Percentiles rank a stretch among this genome's conserved stretches.
phyloP scores from a whole-genome alignment of 2,329 filamentous ascomycete species.

The Alternaria sp. region DNA sequence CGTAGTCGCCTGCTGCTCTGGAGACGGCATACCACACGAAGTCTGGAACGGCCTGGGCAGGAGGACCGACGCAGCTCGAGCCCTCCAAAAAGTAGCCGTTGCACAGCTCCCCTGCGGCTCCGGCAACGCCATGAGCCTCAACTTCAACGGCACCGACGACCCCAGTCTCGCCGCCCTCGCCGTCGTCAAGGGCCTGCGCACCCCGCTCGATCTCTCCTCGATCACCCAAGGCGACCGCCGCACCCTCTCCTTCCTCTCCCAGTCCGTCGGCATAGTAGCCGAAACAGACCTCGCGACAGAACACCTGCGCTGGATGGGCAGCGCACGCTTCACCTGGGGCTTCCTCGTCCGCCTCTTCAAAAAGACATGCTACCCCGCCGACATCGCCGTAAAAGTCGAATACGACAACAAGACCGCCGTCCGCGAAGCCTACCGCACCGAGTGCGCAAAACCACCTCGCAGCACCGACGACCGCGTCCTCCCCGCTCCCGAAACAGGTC shows the following conservation, averaged over 20 bases:
- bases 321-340: slow-evolving; percentile 82
- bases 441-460: slow-evolving; percentile 31
- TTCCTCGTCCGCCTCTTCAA: slow-evolving; percentile 77
- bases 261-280: slow-evolving; percentile 87
- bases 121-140: slow-evolving; percentile 92
- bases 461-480: slow-evolving; percentile 31
- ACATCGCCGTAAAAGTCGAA: slow-evolving; percentile 84
- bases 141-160: slow-evolving; percentile 80
- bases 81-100: slow-evolving; percentile 78
- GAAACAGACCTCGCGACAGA: slow-evolving; percentile 92
- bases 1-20: slow-evolving; percentile 86
- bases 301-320: slow-evolving; percentile 90
- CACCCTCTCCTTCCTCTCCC: slow-evolving; percentile 86
- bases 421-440: slow-evolving; percentile 70
- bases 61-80: slow-evolving; percentile 74
- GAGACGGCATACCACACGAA: slow-evolving; percentile 90
- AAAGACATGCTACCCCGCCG: slow-evolving; percentile 84
- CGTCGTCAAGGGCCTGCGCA: slow-evolving; percentile 86
- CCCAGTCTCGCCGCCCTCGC: slow-evolving; percentile 78
- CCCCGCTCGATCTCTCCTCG: slow-evolving; percentile 82
- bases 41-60: slow-evolving; percentile 91
- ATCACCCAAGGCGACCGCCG: slow-evolving; percentile 80
- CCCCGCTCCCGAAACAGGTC: slow-evolving; percentile 43
- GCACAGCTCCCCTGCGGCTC: slow-evolving; percentile 90
- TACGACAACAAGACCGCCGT: slow-evolving; percentile 77